Percentiles rank a stretch among this genome's conserved stretches.
Conservation (phyloP, 257 asterid species). For the Primulina eburnea region DNA sequence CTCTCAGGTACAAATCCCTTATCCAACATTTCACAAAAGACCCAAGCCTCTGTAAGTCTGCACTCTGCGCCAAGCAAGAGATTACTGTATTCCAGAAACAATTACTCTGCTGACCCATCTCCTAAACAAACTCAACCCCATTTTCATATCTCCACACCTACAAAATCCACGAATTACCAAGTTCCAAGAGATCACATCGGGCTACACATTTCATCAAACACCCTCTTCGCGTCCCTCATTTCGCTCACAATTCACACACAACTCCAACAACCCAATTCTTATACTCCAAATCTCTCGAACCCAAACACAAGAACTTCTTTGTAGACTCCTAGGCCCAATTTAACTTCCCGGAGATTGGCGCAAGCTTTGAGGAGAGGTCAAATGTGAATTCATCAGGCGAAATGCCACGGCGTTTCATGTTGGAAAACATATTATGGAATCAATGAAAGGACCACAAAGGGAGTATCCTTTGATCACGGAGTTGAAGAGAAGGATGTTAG, state of each 20-base stretch:
- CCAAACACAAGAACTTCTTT: constrained; percentile 30
- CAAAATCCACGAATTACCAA: constrained; percentile 40
- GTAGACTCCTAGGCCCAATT: constrained; percentile 28
- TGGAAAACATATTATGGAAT: constrained; percentile 22
- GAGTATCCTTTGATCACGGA: constrained; percentile 37
- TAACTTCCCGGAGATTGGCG: constrained; percentile 18
- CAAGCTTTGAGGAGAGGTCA: constrained; percentile 34
- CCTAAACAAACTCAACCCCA: constrained; percentile 31
- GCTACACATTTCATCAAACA: constrained; percentile 40
- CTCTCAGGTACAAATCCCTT: constrained; percentile 30
- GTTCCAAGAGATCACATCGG: constrained; percentile 38
- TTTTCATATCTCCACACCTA: constrained; percentile 26
- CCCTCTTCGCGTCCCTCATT: constrained; percentile 30
- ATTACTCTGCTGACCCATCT: constrained; percentile 26
- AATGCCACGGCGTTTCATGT: constrained; percentile 32
- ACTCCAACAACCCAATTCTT: constrained; percentile 25
- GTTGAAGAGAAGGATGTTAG: constrained; percentile 35
- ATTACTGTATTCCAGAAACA: constrained; percentile 36
- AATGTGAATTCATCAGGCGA: constrained; percentile 35
- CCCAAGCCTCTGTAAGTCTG: constrained; percentile 25
- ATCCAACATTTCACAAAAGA: constrained; percentile 27
- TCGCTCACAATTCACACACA: constrained; percentile 27
- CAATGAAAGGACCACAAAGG: constrained; percentile 22
- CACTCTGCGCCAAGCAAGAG: constrained; percentile 27
- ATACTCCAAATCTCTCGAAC: constrained; percentile 23